phyloP scores from a whole-genome alignment of 164 flowering plant genomes.

The Dillenia suffruticosa region DNA sequence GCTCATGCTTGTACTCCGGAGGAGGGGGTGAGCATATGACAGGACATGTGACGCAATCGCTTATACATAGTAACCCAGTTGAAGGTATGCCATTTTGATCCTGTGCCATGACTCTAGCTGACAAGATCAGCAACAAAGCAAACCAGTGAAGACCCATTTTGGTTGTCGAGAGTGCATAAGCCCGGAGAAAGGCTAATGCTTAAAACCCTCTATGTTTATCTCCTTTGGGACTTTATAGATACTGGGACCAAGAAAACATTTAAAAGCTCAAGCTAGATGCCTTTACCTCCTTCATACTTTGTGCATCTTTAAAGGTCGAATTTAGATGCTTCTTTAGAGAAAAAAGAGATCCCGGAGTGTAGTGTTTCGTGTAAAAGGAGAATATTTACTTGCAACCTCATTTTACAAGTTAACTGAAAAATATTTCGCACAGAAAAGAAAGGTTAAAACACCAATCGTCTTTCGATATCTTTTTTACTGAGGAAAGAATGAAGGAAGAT shows the following conservation, averaged over 20 bases:
- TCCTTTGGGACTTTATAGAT: conserved; percentile 2
- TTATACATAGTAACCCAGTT: conserved; percentile 24
- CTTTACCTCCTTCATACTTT: too few relatives aligned
- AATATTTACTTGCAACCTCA: too few relatives aligned
- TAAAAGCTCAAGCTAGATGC: conserved; percentile 15
- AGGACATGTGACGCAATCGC: conserved; percentile 34
- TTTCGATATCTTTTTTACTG: too few relatives aligned
- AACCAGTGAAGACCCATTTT: conserved; percentile 5
- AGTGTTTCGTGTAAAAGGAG: too few relatives aligned
- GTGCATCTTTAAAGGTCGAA: too few relatives aligned
- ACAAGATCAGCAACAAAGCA: conserved; percentile 8
- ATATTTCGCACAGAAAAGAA: too few relatives aligned
- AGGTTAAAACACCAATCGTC: too few relatives aligned
- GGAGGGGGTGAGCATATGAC: conserved; percentile 35
- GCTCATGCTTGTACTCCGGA: conserved; percentile 9
- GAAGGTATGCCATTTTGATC: conserved; percentile 12
- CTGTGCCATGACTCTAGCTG: conserved; percentile 4
- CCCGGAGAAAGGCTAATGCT: background rate
- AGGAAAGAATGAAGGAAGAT: too few relatives aligned
- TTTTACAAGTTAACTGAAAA: too few relatives aligned
- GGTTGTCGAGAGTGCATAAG: background rate
- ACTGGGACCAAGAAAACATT: conserved; percentile 7
- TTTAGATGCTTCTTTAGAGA: too few relatives aligned
- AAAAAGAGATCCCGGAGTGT: too few relatives aligned
- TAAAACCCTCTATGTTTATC: background rate